phyloP scores from a whole-genome alignment of 306 rosid genomes.

The Malus sieversii region DNA sequence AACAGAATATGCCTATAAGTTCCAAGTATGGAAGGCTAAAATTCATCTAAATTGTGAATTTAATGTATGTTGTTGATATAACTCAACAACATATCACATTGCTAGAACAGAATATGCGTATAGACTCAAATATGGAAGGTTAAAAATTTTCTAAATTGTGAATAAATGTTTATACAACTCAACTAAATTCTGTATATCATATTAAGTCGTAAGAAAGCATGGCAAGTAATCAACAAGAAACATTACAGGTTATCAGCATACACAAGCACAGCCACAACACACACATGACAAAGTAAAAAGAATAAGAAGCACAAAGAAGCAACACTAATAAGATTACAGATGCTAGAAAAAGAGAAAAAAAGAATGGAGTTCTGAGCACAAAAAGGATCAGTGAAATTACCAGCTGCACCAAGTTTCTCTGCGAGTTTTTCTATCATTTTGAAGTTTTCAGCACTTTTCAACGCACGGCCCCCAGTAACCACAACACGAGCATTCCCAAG shows the following conservation, averaged over 20 bases:
- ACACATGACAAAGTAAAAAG: not conserved
- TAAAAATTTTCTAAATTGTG: not conserved
- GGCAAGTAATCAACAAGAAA: not conserved
- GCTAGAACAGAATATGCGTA: not conserved
- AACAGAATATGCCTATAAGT: not conserved
- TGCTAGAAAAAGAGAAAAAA: not conserved
- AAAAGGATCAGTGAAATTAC: slow-evolving; percentile 30
- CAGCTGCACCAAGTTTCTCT: slow-evolving; percentile 84
- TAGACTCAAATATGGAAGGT: not conserved
- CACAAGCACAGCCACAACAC: not conserved
- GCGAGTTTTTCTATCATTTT: slow-evolving; percentile 89
- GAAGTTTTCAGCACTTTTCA: slow-evolving; percentile 87
- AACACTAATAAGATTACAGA: not conserved
- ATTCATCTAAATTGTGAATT: not conserved
- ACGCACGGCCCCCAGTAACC: slow-evolving; percentile 79
- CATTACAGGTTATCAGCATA: not conserved
- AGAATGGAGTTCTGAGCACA: not conserved
- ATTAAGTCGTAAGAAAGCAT: not conserved
- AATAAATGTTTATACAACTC: not conserved
- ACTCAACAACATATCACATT: not conserved
- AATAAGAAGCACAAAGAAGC: not conserved
- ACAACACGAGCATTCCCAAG: slow-evolving; percentile 87
- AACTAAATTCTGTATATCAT: not conserved
- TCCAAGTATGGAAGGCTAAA: not conserved
- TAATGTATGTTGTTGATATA: no score